Evolutionary conservation across 129 eudicot species (phyloP).

Genomic region (Lactuca sativa): DNA sequence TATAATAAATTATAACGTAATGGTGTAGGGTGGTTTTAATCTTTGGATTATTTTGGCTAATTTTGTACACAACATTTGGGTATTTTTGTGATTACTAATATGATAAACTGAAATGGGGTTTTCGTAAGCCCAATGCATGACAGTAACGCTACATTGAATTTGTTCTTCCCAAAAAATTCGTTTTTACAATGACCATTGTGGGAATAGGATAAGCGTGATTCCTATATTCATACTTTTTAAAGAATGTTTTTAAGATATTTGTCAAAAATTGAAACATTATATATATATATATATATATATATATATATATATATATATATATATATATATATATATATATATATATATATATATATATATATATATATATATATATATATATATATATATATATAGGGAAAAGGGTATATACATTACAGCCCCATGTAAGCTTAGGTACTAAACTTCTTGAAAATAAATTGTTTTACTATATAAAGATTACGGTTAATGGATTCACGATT

Average conservation of each 20-base stretch:
- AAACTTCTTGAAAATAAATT: no score
- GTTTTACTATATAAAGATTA: no score
- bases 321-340: no score
- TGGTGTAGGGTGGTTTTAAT: conserved; percentile 21
- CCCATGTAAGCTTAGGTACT: no score
- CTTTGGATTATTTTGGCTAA: conserved; percentile 11
- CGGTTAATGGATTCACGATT: no score
- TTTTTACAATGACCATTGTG: conserved; percentile 21
- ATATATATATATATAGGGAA: no score
- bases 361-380: no score
- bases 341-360: no score
- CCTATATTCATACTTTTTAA: no score
- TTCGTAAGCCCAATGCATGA: conserved; percentile 29
- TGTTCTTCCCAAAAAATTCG: conserved; percentile 30
- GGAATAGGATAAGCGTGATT: conserved; percentile 4
- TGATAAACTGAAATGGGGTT: background rate
- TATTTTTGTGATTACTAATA: conserved; percentile 20
- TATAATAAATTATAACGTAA: conserved; percentile 13
- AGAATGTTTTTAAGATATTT: background rate
- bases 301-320: no score
- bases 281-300: no score
- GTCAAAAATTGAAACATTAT: background rate
- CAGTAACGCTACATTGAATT: conserved; percentile 30
- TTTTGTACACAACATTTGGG: conserved; percentile 19
- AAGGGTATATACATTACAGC: no score